Evolutionary conservation across 768 basidiomycete genomes (phyloP).

Genomic region (Sarcodon sp.): DNA sequence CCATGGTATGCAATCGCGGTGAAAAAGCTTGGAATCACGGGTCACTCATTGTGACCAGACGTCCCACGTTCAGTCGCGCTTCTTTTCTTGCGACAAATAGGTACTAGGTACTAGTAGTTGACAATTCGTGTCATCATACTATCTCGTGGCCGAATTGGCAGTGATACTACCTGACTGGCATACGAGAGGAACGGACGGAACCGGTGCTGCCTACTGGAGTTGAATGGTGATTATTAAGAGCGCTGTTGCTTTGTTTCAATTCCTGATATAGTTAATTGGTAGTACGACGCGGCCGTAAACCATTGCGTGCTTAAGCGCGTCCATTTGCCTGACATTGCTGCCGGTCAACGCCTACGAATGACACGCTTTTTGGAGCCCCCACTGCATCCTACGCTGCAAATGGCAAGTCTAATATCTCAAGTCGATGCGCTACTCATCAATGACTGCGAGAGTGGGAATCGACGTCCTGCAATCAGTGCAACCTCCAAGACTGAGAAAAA

Average conservation of each 20-base stretch:
- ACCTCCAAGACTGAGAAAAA: slow-evolving; percentile 17
- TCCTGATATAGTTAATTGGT: too few species aligned
- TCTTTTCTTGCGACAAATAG: neutral
- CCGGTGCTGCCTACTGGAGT: too few species aligned
- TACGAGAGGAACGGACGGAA: too few species aligned
- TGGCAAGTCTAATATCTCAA: neutral
- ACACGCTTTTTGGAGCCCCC: slow-evolving; percentile 18
- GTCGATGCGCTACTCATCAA: slow-evolving; percentile 2
- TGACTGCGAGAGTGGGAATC: slow-evolving; percentile 21
- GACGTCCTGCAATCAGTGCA: slow-evolving; percentile 18
- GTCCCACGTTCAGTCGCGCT: neutral
- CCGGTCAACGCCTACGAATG: slow-evolving; percentile 17
- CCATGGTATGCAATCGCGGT: slow-evolving; percentile 16
- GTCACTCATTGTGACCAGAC: neutral
- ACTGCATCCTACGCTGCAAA: slow-evolving; percentile 17
- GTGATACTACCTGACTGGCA: too few species aligned
- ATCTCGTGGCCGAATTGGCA: neutral
- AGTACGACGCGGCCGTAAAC: neutral
- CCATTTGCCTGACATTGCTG: neutral
- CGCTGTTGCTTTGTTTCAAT: too few species aligned
- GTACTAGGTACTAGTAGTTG: neutral
- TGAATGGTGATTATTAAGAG: too few species aligned
- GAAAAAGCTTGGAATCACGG: neutral
- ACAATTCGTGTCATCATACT: neutral
- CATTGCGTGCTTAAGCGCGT: neutral